phyloP scores from a whole-genome alignment of 768 basidiomycete species.

The Clavaria fumosa region DNA sequence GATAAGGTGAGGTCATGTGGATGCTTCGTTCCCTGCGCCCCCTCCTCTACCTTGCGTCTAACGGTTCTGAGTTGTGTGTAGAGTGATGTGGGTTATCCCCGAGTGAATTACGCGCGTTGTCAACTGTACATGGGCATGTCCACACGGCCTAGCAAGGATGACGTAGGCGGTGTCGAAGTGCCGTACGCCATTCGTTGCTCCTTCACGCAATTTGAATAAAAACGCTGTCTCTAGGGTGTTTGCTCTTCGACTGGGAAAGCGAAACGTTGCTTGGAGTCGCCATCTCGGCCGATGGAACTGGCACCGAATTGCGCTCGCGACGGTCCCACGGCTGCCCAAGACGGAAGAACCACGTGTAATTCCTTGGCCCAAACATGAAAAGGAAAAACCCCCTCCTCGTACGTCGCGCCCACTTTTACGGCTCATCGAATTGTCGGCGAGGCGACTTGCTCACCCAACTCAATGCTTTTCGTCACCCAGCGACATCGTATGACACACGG shows the following conservation, averaged over 20 bases:
- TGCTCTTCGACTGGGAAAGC: conserved; percentile 53
- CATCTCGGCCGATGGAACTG: conserved; percentile 46
- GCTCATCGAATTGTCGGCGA: neutral
- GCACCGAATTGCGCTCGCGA: conserved; percentile 56
- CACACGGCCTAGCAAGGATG: too few relatives aligned
- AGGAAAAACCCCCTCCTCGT: conserved; percentile 21
- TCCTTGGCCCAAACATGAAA: conserved; percentile 52
- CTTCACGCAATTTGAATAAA: too few relatives aligned
- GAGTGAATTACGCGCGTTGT: conserved; percentile 72
- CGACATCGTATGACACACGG: conserved; percentile 46
- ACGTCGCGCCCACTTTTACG: conserved; percentile 28
- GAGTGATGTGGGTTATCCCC: too few relatives aligned
- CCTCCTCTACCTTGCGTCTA: too few relatives aligned
- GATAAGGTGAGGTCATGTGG: too few relatives aligned
- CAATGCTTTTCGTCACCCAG: conserved; percentile 19
- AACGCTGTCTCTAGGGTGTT: conserved; percentile 63
- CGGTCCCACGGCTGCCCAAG: conserved; percentile 39
- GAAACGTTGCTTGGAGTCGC: conserved; percentile 41
- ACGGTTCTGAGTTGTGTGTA: too few relatives aligned
- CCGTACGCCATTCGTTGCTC: too few relatives aligned
- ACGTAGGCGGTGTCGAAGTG: too few relatives aligned
- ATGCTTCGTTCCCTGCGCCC: too few relatives aligned
- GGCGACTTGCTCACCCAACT: too few relatives aligned
- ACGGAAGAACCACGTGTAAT: conserved; percentile 30
- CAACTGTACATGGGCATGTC: too few relatives aligned